Base-by-base conservation (phyloP, 495 filamentous ascomycete species). In the Ascodesmis nigricans region DNA sequence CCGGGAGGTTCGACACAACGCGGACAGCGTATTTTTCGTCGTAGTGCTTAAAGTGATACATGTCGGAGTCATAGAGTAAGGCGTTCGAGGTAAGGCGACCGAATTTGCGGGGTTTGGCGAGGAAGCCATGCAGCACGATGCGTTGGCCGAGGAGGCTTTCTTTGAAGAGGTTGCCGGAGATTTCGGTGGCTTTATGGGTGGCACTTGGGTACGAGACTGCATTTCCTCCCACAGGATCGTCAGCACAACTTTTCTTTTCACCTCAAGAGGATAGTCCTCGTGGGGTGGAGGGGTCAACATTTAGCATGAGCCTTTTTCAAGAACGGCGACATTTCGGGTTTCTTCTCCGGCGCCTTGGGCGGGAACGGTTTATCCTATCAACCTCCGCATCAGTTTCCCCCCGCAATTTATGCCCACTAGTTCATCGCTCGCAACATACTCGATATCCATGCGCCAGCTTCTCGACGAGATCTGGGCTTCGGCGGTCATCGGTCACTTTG, bases 121-220 rank as follows among this genome's bases (percentile, higher is more conserved):
- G 58, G 44, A 79, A 91, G 31, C 81, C 81, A 53, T 78, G 65
- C 9, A 90, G 50, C 3, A 61, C 57, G 11, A 82, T 67, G 21
- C 62, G 47, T 14, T 58, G 41, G 22, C 29, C 47, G 8, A 43
- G 51, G 20, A 20, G 48, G 23, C 29, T 45, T 10, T 43, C 52
- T n/a, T n/a, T n/a, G n/a, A n/a, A n/a, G 8, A 57, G 53, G 29
- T 49, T 35, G 3, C 51, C 33, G 13, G 56, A 42, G 22, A 70
- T 62, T 2, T 60, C 54, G 22, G 59, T 49, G 22, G 68, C 56
- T 26, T 59, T 54, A 41, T 56, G 54, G 3, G 66, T 67, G 3
- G 58, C 59, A 22, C 46, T 42, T 3, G 64, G 62, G 35, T 74
- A 67, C 19, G 58, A 46, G 36, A 70, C 71, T 71, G 33, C 18